Evolutionary conservation across 208 protist genomes (phyloP), one percentile per base, ranked within the genome.

Genomic region (Endotrypanum monterogeii): DNA sequence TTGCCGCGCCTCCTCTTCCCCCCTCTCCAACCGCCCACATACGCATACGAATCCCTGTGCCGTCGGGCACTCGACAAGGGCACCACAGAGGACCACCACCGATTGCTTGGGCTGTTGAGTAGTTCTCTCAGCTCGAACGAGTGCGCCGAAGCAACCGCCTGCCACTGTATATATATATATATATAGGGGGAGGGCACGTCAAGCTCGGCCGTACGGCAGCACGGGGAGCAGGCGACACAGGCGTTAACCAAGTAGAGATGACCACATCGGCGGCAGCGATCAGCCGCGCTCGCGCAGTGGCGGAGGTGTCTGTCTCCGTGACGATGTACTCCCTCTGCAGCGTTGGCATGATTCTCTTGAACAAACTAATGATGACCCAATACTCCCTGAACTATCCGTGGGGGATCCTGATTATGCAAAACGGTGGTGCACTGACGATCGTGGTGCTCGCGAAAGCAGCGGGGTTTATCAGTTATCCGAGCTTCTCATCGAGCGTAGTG

Each of bases 271-370:
- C 23, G 41, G 14, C 23, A 25, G 0, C 37, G 20, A 65, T 65
- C 35, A 65, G 41, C 32, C 58, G 25, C 23, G 14, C 37, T 7
- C 62, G 44, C 25, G 1, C 44, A 32, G 62, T 70, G n/a, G 30
- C 79, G 62, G 72, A 79, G 61, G 57, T 52, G 32, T 35, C 75
- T 1, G 9, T 86, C 37, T 90, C 93, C 44, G 61, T 95, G 7
- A 4, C 91, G 25, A 67, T 76, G 41, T 97, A 96, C 78, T 89
- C 84, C 70, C 71, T 67, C 48, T 94, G 86, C 78, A 95, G 90
- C 60, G 83, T 95, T 52, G 85, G 79, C 67, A 97, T 96, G 91
- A 96, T 95, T 73, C 63, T 97, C 41, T 50, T 96, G 28, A 97
- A 96, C 82, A 97, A 97, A 74, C 78, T 96, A 1, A 72, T 95